These are phyloP conservation scores for Rhizoctonia solani DNA, from an alignment of 1,284 basidiomycete genomes.

Conservation along the genomic window DNA sequence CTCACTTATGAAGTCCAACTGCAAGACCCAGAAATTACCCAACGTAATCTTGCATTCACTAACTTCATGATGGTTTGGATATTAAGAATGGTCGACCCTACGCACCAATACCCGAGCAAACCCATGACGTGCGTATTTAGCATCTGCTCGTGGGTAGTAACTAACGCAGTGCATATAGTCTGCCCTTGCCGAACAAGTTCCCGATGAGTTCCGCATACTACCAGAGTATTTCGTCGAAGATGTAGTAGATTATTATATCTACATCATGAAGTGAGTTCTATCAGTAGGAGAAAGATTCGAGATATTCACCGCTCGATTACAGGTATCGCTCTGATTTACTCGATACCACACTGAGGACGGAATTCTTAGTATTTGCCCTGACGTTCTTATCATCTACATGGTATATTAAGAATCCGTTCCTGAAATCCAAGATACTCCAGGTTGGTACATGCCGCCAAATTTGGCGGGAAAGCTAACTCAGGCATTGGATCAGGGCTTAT, in stretches of 20 bases:
- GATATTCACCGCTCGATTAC: slow-evolving; percentile 12
- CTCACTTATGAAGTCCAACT: slow-evolving; percentile 85
- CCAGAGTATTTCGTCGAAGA: slow-evolving; percentile 97
- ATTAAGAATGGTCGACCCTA: slow-evolving; percentile 89
- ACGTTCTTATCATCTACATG: slow-evolving; percentile 93
- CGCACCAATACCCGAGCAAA: slow-evolving; percentile 73
- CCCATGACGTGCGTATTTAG: slow-evolving; percentile 61
- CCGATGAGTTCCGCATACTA: slow-evolving; percentile 81
- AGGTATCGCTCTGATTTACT: slow-evolving; percentile 82
- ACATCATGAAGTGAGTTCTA: slow-evolving; percentile 72
- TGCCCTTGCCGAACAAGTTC: slow-evolving; percentile 89
- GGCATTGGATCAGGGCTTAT: slow-evolving; percentile 65
- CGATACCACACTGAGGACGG: slow-evolving; percentile 80
- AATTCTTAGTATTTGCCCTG: slow-evolving; percentile 87
- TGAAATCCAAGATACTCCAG: slow-evolving; percentile 97
- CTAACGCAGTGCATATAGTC: slow-evolving; percentile 49
- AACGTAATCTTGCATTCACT: slow-evolving; percentile 79
- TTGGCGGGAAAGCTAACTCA: slow-evolving; percentile 12
- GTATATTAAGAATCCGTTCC: slow-evolving; percentile 98
- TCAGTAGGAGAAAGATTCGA: slow-evolving; percentile 24
- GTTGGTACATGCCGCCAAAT: slow-evolving; percentile 51
- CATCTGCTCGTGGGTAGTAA: slow-evolving; percentile 23
- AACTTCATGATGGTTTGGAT: slow-evolving; percentile 95
- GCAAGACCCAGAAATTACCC: slow-evolving; percentile 82
- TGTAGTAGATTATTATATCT: slow-evolving; percentile 87